phyloP scores from a whole-genome alignment of 257 asterid species.

The Solanum bukasovii region DNA sequence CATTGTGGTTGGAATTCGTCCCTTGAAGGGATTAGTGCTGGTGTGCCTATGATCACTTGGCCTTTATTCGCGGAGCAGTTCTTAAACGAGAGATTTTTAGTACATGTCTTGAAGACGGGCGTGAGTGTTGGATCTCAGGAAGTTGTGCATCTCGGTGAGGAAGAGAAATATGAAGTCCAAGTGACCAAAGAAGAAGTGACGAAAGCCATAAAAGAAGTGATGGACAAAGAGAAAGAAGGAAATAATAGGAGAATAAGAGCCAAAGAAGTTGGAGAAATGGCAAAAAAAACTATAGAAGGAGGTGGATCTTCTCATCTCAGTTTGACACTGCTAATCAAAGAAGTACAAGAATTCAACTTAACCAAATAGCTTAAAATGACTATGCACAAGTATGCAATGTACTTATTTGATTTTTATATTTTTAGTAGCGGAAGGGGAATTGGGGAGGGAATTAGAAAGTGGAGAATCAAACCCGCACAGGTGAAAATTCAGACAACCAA shows the following conservation, averaged over 20 bases:
- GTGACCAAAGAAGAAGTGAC: background rate
- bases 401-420: background rate
- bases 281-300: background rate
- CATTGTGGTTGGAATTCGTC: background rate
- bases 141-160: background rate
- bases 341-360: background rate
- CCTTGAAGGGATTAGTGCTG: background rate
- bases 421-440: background rate
- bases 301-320: background rate
- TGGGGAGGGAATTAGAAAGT: background rate
- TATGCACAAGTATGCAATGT: background rate
- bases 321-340: background rate
- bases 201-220: background rate
- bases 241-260: background rate
- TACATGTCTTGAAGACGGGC: background rate
- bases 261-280: background rate
- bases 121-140: background rate
- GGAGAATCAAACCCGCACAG: background rate
- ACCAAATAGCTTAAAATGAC: background rate
- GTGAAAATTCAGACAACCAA: background rate
- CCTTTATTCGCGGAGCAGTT: background rate
- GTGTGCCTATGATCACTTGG: conserved; percentile 1
- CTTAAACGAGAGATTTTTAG: background rate
- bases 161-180: background rate
- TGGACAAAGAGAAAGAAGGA: background rate